These are phyloP conservation scores for Cubamyces lactineus DNA, from an alignment of 768 basidiomycete species.

Conservation along the genomic window DNA sequence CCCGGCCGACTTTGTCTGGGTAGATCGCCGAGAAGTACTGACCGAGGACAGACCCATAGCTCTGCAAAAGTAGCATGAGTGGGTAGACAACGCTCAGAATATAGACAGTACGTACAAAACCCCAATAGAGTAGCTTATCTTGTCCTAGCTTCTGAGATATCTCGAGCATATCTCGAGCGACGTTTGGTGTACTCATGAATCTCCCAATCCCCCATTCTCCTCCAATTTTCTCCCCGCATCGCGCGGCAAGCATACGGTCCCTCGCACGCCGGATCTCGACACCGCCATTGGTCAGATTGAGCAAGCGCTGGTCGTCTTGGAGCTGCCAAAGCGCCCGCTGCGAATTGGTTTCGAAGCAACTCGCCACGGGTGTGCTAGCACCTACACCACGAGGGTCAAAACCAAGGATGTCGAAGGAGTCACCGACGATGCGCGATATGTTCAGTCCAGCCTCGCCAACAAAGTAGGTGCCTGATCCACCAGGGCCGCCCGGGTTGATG, in stretches of 20 bases:
- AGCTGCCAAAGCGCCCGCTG: slow-evolving; percentile 17
- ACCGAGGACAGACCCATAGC: slow-evolving; percentile 27
- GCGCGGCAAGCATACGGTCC: slow-evolving; percentile 5
- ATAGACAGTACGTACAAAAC: slow-evolving; percentile 23
- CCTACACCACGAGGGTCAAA: slow-evolving; percentile 28
- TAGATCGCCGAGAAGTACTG: slow-evolving; percentile 37
- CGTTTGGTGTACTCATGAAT: slow-evolving; percentile 34
- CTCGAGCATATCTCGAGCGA: slow-evolving; percentile 38
- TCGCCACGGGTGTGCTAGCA: slow-evolving; percentile 24
- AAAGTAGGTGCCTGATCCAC: slow-evolving; percentile 19
- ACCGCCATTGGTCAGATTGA: slow-evolving; percentile 18
- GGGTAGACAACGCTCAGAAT: background rate
- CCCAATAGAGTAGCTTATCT: slow-evolving; percentile 38
- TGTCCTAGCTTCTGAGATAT: slow-evolving; percentile 34
- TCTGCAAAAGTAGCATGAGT: slow-evolving; percentile 2
- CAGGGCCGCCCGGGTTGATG: slow-evolving; percentile 27
- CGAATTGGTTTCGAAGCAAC: slow-evolving; percentile 17
- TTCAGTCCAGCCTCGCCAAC: slow-evolving; percentile 10
- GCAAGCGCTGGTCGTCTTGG: slow-evolving; percentile 11
- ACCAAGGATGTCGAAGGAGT: slow-evolving; percentile 25
- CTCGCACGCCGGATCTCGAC: slow-evolving; percentile 14
- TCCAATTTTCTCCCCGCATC: slow-evolving; percentile 21
- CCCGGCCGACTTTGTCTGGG: slow-evolving; percentile 37
- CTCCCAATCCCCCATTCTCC: slow-evolving; percentile 25
- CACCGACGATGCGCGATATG: slow-evolving; percentile 21